Evolutionary conservation across 176 grass and related monocot genomes (phyloP), one percentile per base, ranked within the genome.

Genomic region (Hyparrhenia diplandra): DNA sequence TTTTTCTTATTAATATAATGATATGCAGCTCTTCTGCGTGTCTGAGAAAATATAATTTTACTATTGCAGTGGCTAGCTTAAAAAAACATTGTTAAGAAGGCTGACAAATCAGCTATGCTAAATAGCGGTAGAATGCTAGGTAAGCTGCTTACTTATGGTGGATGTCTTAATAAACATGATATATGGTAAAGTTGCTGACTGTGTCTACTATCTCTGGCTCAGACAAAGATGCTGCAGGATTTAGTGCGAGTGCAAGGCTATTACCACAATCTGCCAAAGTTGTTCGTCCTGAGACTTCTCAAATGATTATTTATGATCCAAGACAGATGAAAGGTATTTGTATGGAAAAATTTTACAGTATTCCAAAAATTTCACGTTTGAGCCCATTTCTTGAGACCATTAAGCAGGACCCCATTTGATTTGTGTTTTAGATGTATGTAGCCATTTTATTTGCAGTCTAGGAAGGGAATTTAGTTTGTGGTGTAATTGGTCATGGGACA

Each of bases 241-340:
- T 75, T 81, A 71, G 70, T 79, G 69, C 79, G 58, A 93, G 83
- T 70, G 66, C 62, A 24, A 89, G 84, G 69, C 71, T 75, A 31
- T 37, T 72, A 40, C 72, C 86, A 8, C 81, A 65, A 62, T 88
- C 90, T 89, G 64, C 75, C 69, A 93, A 91, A 80, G 34, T 93
- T 81, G 75, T 91, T 74, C 89, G n/a, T 88, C 95, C 95, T 37
- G 95, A 98, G 86, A 89, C 62, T 86, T 95, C 95, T 60, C 83
- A 85, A 74, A 98, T 98, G 95, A 68, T 95, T 59, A 85, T 98
- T 52, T 98, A 98, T 86, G 92, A 98, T 71, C 95, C 95, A 77
- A 88, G 90, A 86, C 92, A 95, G 74, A 85, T 88, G 47, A 88
- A 93, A 93, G 92, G 95, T 98, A 91, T 67, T 75, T 80, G 35